Evolutionary conservation across 2,329 filamentous ascomycete species (phyloP).

Genomic region (Epichloe sibirici): DNA sequence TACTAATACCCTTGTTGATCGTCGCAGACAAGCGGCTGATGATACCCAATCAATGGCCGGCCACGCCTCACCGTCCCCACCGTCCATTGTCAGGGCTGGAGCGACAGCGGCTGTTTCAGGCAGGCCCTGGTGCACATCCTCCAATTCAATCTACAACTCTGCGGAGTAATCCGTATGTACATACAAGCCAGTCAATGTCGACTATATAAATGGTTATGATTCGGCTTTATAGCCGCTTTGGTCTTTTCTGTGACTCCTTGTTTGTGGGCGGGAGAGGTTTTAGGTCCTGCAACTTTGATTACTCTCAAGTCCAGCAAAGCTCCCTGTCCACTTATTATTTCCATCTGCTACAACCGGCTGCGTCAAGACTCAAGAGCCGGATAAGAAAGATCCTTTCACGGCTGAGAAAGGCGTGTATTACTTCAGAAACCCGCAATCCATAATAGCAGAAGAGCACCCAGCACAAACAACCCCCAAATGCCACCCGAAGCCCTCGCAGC

Average conservation of each 20-base stretch:
- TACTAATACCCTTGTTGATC: no score
- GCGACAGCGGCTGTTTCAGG: constrained; percentile 10
- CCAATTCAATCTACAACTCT: neutral
- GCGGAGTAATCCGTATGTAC: no score
- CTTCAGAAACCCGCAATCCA: neutral
- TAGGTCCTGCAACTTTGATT: neutral
- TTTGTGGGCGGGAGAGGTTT: neutral
- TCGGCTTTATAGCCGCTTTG: neutral
- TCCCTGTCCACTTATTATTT: neutral
- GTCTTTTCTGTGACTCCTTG: neutral
- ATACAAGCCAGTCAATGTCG: neutral
- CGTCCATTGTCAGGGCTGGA: neutral
- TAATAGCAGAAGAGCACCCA: neutral
- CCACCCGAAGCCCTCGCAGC: no score
- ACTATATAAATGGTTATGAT: neutral
- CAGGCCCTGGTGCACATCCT: neutral
- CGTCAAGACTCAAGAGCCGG: neutral
- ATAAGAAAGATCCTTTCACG: neutral
- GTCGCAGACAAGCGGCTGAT: neutral
- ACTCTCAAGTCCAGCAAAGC: neutral
- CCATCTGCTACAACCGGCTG: neutral
- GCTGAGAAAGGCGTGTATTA: neutral
- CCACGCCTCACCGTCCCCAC: neutral
- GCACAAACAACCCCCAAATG: neutral
- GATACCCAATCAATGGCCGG: neutral